Evolutionary conservation across 2,329 filamentous ascomycete species (phyloP).

Genomic region (Epichloe sibirici): DNA sequence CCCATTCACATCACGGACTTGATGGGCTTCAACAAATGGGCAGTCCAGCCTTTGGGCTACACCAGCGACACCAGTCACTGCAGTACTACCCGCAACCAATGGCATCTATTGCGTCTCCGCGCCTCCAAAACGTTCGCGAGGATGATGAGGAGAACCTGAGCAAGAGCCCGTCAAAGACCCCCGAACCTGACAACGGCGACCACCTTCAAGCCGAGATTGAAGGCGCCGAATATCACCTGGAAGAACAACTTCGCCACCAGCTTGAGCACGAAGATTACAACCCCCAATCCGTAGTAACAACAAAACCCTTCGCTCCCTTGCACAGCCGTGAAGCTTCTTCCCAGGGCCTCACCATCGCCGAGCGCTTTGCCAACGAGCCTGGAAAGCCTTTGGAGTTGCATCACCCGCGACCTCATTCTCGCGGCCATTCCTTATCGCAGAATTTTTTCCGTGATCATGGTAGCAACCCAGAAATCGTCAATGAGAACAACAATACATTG

Average conservation of each 20-base stretch:
- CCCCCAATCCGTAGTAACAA: conserved; percentile 32
- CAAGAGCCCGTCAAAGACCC: conserved; percentile 42
- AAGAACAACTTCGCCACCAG: conserved; percentile 67
- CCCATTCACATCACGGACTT: conserved; percentile 48
- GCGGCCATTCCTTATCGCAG: conserved; percentile 59
- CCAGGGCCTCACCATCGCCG: conserved; percentile 34
- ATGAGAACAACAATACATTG: conserved; percentile 27
- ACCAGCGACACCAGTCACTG: conserved; percentile 47
- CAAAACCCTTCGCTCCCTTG: conserved; percentile 14
- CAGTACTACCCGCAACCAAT: conserved; percentile 45
- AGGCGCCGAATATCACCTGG: conserved; percentile 73
- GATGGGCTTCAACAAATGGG: conserved; percentile 33
- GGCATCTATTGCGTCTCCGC: conserved; percentile 42
- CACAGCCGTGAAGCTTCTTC: conserved; percentile 37
- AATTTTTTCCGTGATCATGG: conserved; percentile 49
- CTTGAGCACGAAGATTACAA: conserved; percentile 69
- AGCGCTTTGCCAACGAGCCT: conserved; percentile 41
- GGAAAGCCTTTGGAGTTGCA: conserved; percentile 48
- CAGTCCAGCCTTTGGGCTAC: conserved; percentile 31
- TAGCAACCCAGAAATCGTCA: conserved; percentile 28
- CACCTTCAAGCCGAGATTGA: conserved; percentile 79
- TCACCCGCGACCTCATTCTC: conserved; percentile 62
- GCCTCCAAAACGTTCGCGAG: conserved; percentile 62
- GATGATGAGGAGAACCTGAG: conserved; percentile 50
- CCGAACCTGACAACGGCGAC: conserved; percentile 43